Base-by-base conservation (phyloP, 306 rosid species). In the Begonia loranthoides region DNA sequence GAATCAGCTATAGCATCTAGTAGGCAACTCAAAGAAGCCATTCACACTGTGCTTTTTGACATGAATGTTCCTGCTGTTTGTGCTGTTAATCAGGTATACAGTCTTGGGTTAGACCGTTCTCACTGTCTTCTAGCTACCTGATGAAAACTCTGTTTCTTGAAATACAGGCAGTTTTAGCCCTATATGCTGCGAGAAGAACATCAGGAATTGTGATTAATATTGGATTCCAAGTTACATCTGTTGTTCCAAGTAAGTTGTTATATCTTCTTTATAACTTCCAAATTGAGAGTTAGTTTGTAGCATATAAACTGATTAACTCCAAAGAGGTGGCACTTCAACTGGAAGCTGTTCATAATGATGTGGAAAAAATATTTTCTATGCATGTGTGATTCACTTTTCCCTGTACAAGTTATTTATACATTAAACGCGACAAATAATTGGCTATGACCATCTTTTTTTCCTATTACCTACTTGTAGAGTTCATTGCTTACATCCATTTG, bases 121-220 rank as follows among this genome's bases (percentile, higher is more conserved):
- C 51, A 48, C 19, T 39, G 45, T 51, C 52, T 68, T 49, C 22
- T 4, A 22, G n/a, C 51, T 51, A 58, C n/a, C 57, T 21, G 46
- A 22, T 34, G 33, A 45, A 53, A 50, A 41, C 9, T 70, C 21
- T 76, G 17, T 50, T 61, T 69, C 47, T 64, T 55, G 17, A 61
- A 71, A 43, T 71, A 56, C 51, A 89, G 97, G 97, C 90, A 44
- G 79, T 79, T 69, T 72, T 89, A 67, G 84, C 97, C 59, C 72
- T 89, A 59, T 82, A 77, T 60, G 94, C 97, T 47, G 97, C 95
- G 0, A 77, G 72, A 67, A 75, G 69, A 66, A 82, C 83, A 55
- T 84, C 95, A 56, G 95, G 97, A 51, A 89, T 89, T 69, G 90
- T 70, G 59, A 93, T 89, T 68, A 89, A 89, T 70, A 66, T 89